phyloP scores from a whole-genome alignment of 345 rosid species.

The Kandelia obovata region DNA sequence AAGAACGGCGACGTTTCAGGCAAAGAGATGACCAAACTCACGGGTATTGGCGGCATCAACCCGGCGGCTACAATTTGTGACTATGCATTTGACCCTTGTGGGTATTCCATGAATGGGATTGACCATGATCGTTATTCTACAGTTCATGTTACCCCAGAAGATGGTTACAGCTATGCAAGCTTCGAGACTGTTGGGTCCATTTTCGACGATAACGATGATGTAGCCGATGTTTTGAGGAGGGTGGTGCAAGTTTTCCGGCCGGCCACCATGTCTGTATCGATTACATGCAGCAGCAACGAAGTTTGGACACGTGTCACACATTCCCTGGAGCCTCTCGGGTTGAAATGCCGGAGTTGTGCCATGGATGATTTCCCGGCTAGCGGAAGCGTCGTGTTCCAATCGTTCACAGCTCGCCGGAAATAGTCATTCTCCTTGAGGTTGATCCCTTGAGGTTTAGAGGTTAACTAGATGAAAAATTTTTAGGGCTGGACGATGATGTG shows the following conservation, averaged over 20 bases:
- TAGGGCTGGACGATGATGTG: slow-evolving; percentile 37
- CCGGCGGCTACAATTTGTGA: slow-evolving; percentile 72
- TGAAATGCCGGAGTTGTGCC: slow-evolving; percentile 66
- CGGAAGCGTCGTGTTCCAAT: slow-evolving; percentile 70
- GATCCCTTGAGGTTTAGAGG: not conserved
- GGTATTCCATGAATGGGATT: slow-evolving; percentile 95
- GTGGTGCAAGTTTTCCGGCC: slow-evolving; percentile 82
- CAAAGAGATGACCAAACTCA: slow-evolving; percentile 71
- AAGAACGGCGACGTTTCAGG: slow-evolving; percentile 56
- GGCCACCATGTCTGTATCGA: slow-evolving; percentile 55
- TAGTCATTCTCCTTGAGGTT: not conserved
- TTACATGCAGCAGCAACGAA: slow-evolving; percentile 49
- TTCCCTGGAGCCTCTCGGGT: slow-evolving; percentile 57
- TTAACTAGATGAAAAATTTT: slow-evolving; percentile 18
- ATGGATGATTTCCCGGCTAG: slow-evolving; percentile 68
- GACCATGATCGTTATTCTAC: slow-evolving; percentile 86
- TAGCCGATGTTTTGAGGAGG: slow-evolving; percentile 47
- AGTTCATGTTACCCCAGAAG: slow-evolving; percentile 95
- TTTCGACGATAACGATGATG: slow-evolving; percentile 46
- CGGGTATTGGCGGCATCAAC: slow-evolving; percentile 60
- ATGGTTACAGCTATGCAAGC: slow-evolving; percentile 93
- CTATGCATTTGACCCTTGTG: slow-evolving; percentile 92
- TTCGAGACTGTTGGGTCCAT: slow-evolving; percentile 76
- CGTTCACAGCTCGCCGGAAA: slow-evolving; percentile 64
- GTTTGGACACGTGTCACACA: slow-evolving; percentile 61